Conservation (phyloP, 768 basidiomycete species). For the Leccinum arenicola region DNA sequence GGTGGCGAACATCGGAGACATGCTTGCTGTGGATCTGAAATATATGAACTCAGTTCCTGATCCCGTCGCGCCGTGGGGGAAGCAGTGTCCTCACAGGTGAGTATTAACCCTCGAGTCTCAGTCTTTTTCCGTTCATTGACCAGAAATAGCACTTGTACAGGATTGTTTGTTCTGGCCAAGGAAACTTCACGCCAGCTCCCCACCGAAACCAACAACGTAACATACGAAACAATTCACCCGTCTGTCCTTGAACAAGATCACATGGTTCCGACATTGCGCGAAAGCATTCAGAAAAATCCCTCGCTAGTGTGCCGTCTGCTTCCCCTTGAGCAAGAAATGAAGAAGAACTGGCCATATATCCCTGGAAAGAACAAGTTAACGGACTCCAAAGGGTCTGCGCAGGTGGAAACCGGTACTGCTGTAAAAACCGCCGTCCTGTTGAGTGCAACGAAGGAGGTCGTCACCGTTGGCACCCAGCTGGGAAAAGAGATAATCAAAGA, state of each 20-base stretch:
- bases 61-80: slow-evolving; percentile 59
- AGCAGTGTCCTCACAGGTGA: slow-evolving; percentile 61
- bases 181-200: slow-evolving; percentile 49
- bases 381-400: slow-evolving; percentile 10
- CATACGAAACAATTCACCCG: slow-evolving; percentile 60
- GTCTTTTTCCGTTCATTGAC: not conserved
- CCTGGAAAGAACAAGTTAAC: slow-evolving; percentile 20
- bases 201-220: slow-evolving; percentile 39
- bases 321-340: slow-evolving; percentile 53
- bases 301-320: slow-evolving; percentile 42
- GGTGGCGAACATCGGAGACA: slow-evolving; percentile 54
- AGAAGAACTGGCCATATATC: slow-evolving; percentile 45
- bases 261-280: slow-evolving; percentile 33
- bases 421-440: slow-evolving; percentile 9
- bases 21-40: slow-evolving; percentile 52
- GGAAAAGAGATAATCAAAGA: slow-evolving; percentile 23
- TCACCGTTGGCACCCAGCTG: slow-evolving; percentile 12
- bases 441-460: slow-evolving; percentile 19
- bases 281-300: slow-evolving; percentile 40
- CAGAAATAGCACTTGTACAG: slow-evolving; percentile 43
- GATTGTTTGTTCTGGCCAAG: slow-evolving; percentile 50
- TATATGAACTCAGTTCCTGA: slow-evolving; percentile 50
- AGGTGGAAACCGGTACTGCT: slow-evolving; percentile 2
- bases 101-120: slow-evolving; percentile 18
- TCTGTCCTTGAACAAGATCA: slow-evolving; percentile 51